Conservation (phyloP, 108 stramenopile genomes). For the Nannochloropsis gaditana region DNA sequence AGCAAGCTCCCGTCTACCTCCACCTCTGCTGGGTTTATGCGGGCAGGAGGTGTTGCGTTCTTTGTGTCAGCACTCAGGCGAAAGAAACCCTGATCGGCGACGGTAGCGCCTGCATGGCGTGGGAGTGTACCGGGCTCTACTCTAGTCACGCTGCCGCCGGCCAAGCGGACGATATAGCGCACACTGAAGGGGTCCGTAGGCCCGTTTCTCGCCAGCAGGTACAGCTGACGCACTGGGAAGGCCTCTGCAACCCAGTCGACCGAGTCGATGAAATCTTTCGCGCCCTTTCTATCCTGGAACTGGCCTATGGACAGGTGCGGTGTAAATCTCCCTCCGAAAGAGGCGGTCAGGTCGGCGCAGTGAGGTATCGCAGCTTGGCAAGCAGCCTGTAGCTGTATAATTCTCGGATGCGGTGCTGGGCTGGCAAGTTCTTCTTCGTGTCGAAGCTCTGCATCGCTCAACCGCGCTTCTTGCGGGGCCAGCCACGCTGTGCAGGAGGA, state of each 20-base stretch:
- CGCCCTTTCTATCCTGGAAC: background rate
- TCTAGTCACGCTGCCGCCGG: background rate
- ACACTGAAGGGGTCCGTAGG: background rate
- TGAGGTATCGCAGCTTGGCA: background rate
- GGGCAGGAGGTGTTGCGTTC: background rate
- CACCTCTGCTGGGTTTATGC: background rate
- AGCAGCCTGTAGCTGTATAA: background rate
- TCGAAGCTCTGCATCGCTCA: too few species aligned
- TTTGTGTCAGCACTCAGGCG: background rate
- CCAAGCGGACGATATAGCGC: background rate
- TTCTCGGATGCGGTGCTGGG: constrained; percentile 7
- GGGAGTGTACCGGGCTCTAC: background rate
- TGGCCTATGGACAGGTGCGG: background rate
- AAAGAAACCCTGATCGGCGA: too few species aligned
- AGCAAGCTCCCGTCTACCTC: constrained; percentile 22
- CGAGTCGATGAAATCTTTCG: background rate
- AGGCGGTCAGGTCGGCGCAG: background rate
- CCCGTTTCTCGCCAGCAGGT: background rate
- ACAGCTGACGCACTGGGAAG: background rate
- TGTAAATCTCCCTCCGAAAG: constrained; percentile 16
- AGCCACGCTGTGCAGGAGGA: constrained; percentile 16
- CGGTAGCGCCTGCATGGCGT: too few species aligned
- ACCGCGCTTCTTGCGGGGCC: background rate
- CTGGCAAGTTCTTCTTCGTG: background rate
- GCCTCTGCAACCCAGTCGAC: background rate